Evolutionary conservation across 495 filamentous ascomycete species (phyloP), one percentile per base, ranked within the genome.

Genomic region (Penicillium mononematosum): DNA sequence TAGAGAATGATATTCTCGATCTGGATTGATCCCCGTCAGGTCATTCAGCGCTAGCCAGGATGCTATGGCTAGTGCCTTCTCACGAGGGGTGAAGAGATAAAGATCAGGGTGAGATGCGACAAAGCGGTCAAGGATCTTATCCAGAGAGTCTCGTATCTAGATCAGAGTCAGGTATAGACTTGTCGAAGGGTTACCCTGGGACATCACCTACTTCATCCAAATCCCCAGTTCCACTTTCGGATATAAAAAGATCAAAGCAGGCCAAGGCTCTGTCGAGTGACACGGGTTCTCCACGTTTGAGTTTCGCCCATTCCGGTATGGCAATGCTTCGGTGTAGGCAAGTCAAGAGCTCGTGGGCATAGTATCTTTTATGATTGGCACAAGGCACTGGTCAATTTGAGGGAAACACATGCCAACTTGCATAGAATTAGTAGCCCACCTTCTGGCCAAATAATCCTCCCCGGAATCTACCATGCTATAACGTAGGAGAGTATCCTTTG

Each of bases 181-280:
- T 31, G 45, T 11, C 27, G 17, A 48, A 10, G 8, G 10, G 25
- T 17, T 32, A 7, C 4, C 3, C 17, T 31, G 5, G 32, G 20
- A 14, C 17, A 10, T 14, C 20, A 69, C 78, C 50, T 72, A 90
- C 87, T 70, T 92, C 87, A 46, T 89, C 81, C 25, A 93, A 66
- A 64, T 92, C 90, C 17, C 86, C 85, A 42, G 83, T 79, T 14
- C 81, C 78, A 45, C 85, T 86, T 55, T 85, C 82, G 11, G 91
- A 75, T 36, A 94, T 83, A 66, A 96, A 97, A 66, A 97, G 81
- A 63, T 98, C 94, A 63, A 92, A 96, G 20, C 86, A 85, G 14
- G 83, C 88, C 25, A 97, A 73, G 6, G 87, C 90, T 45, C 81
- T 78, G 67, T 96, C 92, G 39, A 96, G 79, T 22, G 84, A 66